These are phyloP conservation scores for Auriscalpium microsporum DNA, from an alignment of 768 basidiomycete genomes.

Conservation along the genomic window DNA sequence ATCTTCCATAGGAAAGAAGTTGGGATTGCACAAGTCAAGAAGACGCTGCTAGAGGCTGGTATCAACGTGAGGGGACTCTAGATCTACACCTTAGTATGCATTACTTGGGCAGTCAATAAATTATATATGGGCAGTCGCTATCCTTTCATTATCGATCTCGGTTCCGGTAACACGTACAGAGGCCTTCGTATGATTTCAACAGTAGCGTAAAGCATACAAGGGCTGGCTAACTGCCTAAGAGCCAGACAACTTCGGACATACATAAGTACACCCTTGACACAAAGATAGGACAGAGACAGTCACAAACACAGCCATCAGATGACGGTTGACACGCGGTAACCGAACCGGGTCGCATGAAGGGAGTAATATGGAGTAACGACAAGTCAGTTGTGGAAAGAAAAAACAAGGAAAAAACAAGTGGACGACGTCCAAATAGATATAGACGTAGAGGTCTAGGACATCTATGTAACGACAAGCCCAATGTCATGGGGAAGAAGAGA, in stretches of 20 bases:
- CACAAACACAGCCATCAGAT: background rate
- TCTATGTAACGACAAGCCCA: background rate
- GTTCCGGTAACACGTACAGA: background rate
- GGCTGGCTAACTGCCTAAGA: slow-evolving; percentile 2
- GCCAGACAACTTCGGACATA: slow-evolving; percentile 9
- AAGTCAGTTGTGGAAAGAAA: background rate
- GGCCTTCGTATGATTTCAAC: slow-evolving; percentile 8
- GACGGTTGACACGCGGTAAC: background rate
- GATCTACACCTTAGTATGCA: background rate
- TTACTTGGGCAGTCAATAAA: background rate
- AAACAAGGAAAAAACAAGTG: background rate
- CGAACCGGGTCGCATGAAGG: background rate
- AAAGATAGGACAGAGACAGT: background rate
- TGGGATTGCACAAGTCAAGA: slow-evolving; percentile 73
- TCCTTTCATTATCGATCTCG: too few relatives aligned
- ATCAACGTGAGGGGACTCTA: slow-evolving; percentile 38
- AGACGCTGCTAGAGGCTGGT: slow-evolving; percentile 33
- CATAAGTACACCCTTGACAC: slow-evolving; percentile 5
- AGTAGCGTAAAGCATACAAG: slow-evolving; percentile 5
- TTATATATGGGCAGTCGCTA: background rate
- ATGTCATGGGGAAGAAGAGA: background rate
- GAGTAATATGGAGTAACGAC: background rate
- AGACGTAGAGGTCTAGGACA: background rate
- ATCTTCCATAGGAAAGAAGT: slow-evolving; percentile 95
- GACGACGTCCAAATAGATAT: background rate